These are phyloP conservation scores for Exserohilum turcica DNA, from an alignment of 2,329 filamentous ascomycete genomes.

Conservation along the genomic window DNA sequence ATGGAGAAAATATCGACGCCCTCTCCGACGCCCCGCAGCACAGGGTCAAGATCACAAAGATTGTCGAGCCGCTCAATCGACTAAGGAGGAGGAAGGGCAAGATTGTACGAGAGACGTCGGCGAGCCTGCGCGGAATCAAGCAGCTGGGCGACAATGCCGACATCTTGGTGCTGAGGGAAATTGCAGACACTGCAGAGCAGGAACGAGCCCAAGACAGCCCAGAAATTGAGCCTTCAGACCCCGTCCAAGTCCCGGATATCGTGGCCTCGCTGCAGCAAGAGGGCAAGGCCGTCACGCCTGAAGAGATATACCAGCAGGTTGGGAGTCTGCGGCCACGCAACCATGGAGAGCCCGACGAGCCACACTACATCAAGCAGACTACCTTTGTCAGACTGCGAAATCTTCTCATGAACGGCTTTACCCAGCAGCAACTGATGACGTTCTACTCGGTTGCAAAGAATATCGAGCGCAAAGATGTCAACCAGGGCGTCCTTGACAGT, in stretches of 20 bases:
- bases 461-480: constrained; percentile 21
- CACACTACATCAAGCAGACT: constrained; percentile 36
- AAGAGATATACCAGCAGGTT: constrained; percentile 40
- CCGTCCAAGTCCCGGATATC: constrained; percentile 28
- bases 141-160: constrained; percentile 43
- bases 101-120: constrained; percentile 34
- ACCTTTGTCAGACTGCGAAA: constrained; percentile 34
- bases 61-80: constrained; percentile 24
- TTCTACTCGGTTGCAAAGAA: constrained; percentile 40
- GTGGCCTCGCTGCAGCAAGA: constrained; percentile 37
- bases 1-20: constrained; percentile 23
- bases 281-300: constrained; percentile 23
- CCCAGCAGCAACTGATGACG: constrained; percentile 32
- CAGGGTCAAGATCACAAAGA: constrained; percentile 13
- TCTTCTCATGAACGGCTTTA: constrained; percentile 36
- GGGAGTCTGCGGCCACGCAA: constrained; percentile 38
- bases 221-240: constrained; percentile 10
- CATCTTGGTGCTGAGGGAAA: constrained; percentile 43
- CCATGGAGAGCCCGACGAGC: constrained; percentile 23
- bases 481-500: constrained; percentile 24
- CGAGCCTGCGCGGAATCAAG: constrained; percentile 36
- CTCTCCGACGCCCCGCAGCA: constrained; percentile 1
- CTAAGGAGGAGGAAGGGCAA: constrained; percentile 32
- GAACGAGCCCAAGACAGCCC: constrained; percentile 5
- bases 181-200: constrained; percentile 11